Evolutionary conservation across 192 early-diverging fungal genomes (phyloP), one percentile per base, ranked within the genome.

Genomic region (Backusella liffmaniae): DNA sequence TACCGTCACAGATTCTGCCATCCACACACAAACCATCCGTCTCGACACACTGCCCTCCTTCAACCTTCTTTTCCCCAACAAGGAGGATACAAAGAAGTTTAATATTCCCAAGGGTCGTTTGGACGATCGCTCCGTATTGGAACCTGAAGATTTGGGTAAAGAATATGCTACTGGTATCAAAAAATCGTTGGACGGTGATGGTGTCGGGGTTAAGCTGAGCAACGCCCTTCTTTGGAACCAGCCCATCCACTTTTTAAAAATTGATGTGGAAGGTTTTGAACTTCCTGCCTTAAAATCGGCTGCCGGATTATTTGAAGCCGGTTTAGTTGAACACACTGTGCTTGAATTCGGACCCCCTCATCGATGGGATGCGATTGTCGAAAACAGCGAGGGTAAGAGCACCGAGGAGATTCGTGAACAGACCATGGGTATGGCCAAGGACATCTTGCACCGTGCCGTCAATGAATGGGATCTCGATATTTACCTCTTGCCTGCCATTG

Each of bases 181-280:
- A 9, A 72, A 80, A 46, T 70, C 74, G n/a, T 18, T 76, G 18
- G 70, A 49, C 16, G 62, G 16, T 1, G 51, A 29, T 36, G 70
- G 37, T 4, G 6, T 37, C 1, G 59, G 39, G 6, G 49, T 70
- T 6, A 8, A 42, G 16, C 21, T 69, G 13, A 41, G 36, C 36
- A 51, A 80, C 23, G 3, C 49, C 13, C 34, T 80, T 6, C 23
- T 72, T 21, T 72, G 77, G 21, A 51, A 70, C 18, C 44, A 77
- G 23, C 80, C 76, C 5, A 82, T 82, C 59, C 80, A 82, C 73
- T 82, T 82, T 66, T 68, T 82, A 18, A 82, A 82, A 73, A 78
- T 82, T 26, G 80, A 82, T 67, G 80, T 82, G 16, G 80, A 82
- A 68, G 80, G 80, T 3, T 82, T 82, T 56, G 80, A 82, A 41